Evolutionary conservation across 1,284 basidiomycete genomes (phyloP).

Genomic region (Trametes pubescens): DNA sequence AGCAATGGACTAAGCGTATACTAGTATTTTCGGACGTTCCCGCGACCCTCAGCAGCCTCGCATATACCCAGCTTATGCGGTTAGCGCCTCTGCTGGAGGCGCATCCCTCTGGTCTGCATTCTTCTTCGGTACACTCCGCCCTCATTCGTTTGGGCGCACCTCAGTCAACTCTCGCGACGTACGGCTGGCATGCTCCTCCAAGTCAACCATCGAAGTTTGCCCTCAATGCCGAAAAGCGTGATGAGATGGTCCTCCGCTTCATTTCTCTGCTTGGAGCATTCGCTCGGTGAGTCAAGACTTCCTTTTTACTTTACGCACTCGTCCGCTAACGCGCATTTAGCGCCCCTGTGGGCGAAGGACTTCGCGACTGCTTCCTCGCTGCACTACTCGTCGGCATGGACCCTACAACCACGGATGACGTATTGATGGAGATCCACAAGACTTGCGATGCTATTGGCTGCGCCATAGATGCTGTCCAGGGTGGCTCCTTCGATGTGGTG

Average conservation of each 20-base stretch:
- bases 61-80: conserved; percentile 27
- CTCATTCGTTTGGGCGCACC: conserved; percentile 36
- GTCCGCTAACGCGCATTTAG: conserved; percentile 11
- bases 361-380: conserved; percentile 57
- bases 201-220: neutral
- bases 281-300: conserved; percentile 52
- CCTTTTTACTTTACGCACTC: neutral
- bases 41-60: conserved; percentile 7
- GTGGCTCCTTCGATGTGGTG: conserved; percentile 36
- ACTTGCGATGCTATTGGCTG: conserved; percentile 15
- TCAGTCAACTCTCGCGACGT: conserved; percentile 16
- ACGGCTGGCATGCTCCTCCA: conserved; percentile 19
- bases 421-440: conserved; percentile 51
- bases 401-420: conserved; percentile 50
- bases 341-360: conserved; percentile 47
- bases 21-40: conserved; percentile 25
- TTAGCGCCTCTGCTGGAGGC: conserved; percentile 12
- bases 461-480: conserved; percentile 15
- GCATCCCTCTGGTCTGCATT: conserved; percentile 15
- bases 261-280: conserved; percentile 54
- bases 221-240: conserved; percentile 33
- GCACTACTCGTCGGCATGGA: conserved; percentile 68
- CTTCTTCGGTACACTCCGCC: conserved; percentile 18
- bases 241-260: conserved; percentile 49
- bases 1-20: neutral